Evolutionary conservation across 768 basidiomycete species (phyloP).

Genomic region (Russula griseocarnosa): DNA sequence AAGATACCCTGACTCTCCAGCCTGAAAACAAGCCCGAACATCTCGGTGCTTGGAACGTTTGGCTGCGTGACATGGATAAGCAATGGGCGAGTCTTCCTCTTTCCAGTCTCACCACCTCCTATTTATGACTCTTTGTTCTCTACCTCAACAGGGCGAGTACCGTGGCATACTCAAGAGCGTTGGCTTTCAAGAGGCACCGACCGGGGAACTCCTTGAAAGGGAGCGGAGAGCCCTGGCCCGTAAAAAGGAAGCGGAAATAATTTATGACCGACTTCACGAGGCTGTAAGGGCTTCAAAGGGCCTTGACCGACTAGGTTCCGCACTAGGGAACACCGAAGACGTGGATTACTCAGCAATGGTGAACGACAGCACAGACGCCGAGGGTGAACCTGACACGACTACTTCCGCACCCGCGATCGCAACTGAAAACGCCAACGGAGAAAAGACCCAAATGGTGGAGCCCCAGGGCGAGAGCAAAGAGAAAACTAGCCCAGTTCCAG

Average conservation of each 20-base stretch:
- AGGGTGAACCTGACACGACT: conserved; percentile 24
- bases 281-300: conserved; percentile 1
- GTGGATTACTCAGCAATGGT: conserved; percentile 13
- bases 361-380: conserved; percentile 24
- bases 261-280: conserved; percentile 17
- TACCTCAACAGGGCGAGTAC: conserved; percentile 17
- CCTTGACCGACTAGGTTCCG: conserved; percentile 3
- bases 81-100: conserved; percentile 21
- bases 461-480: conserved; percentile 6
- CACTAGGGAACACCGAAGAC: conserved; percentile 15
- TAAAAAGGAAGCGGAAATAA: conserved; percentile 23
- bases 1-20: conserved; percentile 12
- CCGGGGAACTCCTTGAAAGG: conserved; percentile 18
- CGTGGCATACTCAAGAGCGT: conserved; percentile 21
- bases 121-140: not conserved
- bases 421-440: conserved; percentile 18
- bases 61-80: conserved; percentile 23
- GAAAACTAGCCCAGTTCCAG: conserved; percentile 17
- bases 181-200: conserved; percentile 22
- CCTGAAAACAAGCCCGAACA: conserved; percentile 22
- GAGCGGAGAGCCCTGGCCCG: conserved; percentile 14
- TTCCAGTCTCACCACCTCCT: not conserved
- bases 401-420: conserved; percentile 9
- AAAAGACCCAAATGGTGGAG: conserved; percentile 4
- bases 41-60: conserved; percentile 16